A percentile compares a stretch with the other conserved stretches of the same genome.
Evolutionary conservation across 371 early-diverging fungal genomes (phyloP).

Genomic region (Mucor lusitanicus): DNA sequence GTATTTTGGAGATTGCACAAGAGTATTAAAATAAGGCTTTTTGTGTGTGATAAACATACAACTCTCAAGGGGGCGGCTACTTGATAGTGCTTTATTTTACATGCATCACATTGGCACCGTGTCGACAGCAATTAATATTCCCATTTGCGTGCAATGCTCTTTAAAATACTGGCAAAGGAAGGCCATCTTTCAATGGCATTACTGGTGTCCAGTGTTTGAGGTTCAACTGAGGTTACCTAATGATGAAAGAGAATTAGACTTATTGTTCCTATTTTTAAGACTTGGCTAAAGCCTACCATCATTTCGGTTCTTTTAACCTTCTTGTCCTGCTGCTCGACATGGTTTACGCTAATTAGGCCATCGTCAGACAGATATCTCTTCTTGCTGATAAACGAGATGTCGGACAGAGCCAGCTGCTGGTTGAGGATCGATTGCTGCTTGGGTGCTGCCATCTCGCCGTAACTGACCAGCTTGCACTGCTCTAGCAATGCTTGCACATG

Average conservation of each 20-base stretch:
- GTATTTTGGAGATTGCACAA: neutral
- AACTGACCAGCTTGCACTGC: conserved; percentile 25
- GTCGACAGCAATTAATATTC: neutral
- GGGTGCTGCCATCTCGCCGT: conserved; percentile 35
- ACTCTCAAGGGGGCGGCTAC: neutral
- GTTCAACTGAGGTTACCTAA: conserved; percentile 27
- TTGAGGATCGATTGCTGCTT: neutral
- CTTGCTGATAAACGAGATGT: conserved; percentile 34
- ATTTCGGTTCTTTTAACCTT: conserved; percentile 28
- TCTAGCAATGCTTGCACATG: conserved; percentile 12
- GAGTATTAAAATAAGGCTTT: neutral
- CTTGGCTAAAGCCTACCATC: conserved; percentile 17
- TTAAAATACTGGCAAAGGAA: conserved; percentile 8
- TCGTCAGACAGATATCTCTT: conserved; percentile 24
- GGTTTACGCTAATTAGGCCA: conserved; percentile 25
- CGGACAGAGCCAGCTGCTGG: conserved; percentile 24
- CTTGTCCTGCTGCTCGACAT: conserved; percentile 37
- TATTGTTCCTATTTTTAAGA: conserved; percentile 5
- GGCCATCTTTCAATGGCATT: conserved; percentile 14
- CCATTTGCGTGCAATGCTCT: conserved; percentile 16
- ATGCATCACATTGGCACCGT: neutral
- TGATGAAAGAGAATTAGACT: neutral
- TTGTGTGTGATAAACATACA: neutral
- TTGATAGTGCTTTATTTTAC: conserved; percentile 6
- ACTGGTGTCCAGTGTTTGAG: conserved; percentile 1